These are phyloP conservation scores for Lachnellula hyalina DNA, from an alignment of 2,329 filamentous ascomycete species.

Conservation along the genomic window DNA sequence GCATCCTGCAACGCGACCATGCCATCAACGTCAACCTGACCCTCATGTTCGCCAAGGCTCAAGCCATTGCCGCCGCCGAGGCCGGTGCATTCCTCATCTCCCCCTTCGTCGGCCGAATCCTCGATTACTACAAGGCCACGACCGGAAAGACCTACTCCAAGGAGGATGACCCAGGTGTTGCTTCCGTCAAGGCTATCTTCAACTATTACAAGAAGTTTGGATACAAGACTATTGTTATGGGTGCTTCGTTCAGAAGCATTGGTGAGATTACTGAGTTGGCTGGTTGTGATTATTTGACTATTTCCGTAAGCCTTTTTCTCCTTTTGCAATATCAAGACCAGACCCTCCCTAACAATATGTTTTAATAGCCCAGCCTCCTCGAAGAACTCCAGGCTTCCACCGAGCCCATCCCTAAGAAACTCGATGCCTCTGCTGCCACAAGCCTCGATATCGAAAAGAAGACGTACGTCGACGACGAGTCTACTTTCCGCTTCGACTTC, in stretches of 20 bases:
- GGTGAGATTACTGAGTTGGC: constrained; percentile 98
- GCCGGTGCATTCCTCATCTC: constrained; percentile 96
- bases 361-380: constrained; percentile 72
- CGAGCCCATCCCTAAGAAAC: constrained; percentile 84
- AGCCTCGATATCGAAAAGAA: constrained; percentile 78
- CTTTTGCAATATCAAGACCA: neutral
- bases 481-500: constrained; percentile 95
- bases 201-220: constrained; percentile 99
- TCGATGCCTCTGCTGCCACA: constrained; percentile 62
- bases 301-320: constrained; percentile 61
- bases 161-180: constrained; percentile 91
- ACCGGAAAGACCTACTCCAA: constrained; percentile 90
- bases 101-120: constrained; percentile 97
- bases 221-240: constrained; percentile 99
- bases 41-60: constrained; percentile 92
- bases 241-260: constrained; percentile 91
- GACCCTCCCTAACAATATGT: constrained; percentile 6
- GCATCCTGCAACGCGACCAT: constrained; percentile 94
- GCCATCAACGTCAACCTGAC: constrained; percentile 98
- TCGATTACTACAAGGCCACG: constrained; percentile 98
- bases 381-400: constrained; percentile 88
- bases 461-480: constrained; percentile 84
- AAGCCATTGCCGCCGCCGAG: constrained; percentile 95
- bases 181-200: constrained; percentile 89
- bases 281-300: constrained; percentile 98